These are phyloP conservation scores for Globisporangium cylindrosporum DNA, from an alignment of 352 stramenopile genomes.

Conservation along the genomic window DNA sequence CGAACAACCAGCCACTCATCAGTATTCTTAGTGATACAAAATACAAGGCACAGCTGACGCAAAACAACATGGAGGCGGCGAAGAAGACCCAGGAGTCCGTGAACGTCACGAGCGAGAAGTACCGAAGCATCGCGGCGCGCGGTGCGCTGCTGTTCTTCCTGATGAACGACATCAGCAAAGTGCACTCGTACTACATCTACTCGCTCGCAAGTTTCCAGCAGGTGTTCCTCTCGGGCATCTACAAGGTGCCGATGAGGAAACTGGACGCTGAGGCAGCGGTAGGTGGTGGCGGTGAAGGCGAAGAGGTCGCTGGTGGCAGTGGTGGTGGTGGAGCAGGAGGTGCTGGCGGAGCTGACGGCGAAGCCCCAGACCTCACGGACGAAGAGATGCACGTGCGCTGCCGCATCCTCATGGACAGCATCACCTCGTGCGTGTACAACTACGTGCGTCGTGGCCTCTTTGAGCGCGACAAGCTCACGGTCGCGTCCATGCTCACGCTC, in stretches of 20 bases:
- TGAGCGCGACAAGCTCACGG: constrained; percentile 94
- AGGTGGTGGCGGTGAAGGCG: constrained; percentile 11
- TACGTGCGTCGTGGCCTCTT: constrained; percentile 95
- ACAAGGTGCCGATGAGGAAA: constrained; percentile 73
- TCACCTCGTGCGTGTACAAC: constrained; percentile 95
- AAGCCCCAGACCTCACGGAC: constrained; percentile 74
- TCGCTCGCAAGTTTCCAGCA: constrained; percentile 95
- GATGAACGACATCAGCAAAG: constrained; percentile 96
- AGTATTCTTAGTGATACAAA: constrained; percentile 95
- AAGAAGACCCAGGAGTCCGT: constrained; percentile 93
- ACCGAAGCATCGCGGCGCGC: constrained; percentile 91
- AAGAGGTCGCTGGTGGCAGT: constrained; percentile 11
- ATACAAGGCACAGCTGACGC: constrained; percentile 88
- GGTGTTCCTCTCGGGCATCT: constrained; percentile 95
- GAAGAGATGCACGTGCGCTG: constrained; percentile 88
- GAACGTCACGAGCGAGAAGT: constrained; percentile 94
- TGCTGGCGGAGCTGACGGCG: background rate
- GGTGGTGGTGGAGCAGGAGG: constrained; percentile 9
- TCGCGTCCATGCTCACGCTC: constrained; percentile 93
- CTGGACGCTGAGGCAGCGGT: constrained; percentile 14
- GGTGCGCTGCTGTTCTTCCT: constrained; percentile 95
- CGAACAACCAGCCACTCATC: constrained; percentile 96
- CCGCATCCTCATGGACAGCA: constrained; percentile 87
- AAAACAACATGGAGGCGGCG: constrained; percentile 91
- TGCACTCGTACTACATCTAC: constrained; percentile 98